Conservation (phyloP, 805 yeast species). For the Wickerhamiella domercqiae region DNA sequence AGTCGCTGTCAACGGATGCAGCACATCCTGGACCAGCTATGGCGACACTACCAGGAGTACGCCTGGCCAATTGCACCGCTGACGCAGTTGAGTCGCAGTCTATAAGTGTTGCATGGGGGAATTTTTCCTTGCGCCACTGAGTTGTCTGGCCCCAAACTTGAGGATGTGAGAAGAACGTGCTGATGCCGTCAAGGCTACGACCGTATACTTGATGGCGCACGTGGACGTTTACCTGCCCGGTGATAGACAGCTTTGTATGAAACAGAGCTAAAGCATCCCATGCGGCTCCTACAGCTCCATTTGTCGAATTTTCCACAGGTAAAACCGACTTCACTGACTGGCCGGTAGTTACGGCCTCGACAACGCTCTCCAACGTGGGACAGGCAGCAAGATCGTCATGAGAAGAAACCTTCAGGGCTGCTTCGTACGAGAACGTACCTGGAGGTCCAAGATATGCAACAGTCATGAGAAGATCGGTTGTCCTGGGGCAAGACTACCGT, state of each 20-base stretch:
- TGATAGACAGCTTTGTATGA: conserved; percentile 32
- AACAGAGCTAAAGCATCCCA: conserved; percentile 53
- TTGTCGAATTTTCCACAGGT: conserved; percentile 88
- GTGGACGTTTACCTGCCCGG: conserved; percentile 68
- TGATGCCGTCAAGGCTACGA: conserved; percentile 30
- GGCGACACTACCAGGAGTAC: conserved; percentile 39
- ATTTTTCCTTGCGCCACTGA: conserved; percentile 32
- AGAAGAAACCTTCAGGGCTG: conserved; percentile 16
- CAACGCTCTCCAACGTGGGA: conserved; percentile 37
- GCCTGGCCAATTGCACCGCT: conserved; percentile 56
- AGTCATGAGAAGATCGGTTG: too few species aligned
- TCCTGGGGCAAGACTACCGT: background rate
- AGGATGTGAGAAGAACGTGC: conserved; percentile 73
- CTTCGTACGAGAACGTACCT: conserved; percentile 91
- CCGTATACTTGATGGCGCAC: conserved; percentile 65
- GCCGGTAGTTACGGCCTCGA: conserved; percentile 33
- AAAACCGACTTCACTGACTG: conserved; percentile 58
- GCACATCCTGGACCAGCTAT: conserved; percentile 62
- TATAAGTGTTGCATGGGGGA: conserved; percentile 31
- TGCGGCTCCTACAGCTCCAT: conserved; percentile 82
- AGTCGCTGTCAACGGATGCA: conserved; percentile 36
- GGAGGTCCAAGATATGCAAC: conserved; percentile 70
- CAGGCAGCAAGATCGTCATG: conserved; percentile 14
- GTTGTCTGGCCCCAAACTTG: conserved; percentile 95
- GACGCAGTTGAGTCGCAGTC: conserved; percentile 71